Evolutionary conservation across 352 stramenopile genomes (phyloP).

Genomic region (Phytopythium boreale): DNA sequence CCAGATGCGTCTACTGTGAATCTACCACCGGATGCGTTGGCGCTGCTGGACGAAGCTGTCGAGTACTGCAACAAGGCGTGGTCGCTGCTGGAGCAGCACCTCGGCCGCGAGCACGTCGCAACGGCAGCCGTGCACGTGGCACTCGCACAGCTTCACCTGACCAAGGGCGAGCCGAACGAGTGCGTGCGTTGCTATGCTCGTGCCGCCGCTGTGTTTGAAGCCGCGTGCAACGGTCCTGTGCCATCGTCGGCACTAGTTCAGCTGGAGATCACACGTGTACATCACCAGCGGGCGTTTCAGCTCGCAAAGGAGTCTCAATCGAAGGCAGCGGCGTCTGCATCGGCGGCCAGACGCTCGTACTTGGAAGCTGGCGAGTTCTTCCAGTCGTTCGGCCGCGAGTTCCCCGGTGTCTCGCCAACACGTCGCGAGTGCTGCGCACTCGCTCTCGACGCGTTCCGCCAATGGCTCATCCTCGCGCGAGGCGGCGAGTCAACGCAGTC

Average conservation of each 20-base stretch:
- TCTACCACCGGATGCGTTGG: constrained; percentile 11
- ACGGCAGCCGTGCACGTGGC: constrained; percentile 46
- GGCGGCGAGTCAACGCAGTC: background rate
- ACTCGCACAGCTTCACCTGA: constrained; percentile 53
- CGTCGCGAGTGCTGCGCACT: constrained; percentile 55
- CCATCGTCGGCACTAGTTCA: constrained; percentile 53
- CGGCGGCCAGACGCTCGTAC: constrained; percentile 21
- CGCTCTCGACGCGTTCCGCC: constrained; percentile 54
- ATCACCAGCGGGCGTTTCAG: constrained; percentile 22
- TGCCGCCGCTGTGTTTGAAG: constrained; percentile 56
- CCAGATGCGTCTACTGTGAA: background rate
- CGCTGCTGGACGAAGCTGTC: constrained; percentile 56
- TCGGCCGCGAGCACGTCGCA: constrained; percentile 50
- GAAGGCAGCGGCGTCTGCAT: background rate
- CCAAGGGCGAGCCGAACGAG: constrained; percentile 31
- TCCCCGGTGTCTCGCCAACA: constrained; percentile 43
- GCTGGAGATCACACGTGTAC: constrained; percentile 58
- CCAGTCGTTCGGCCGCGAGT: constrained; percentile 52
- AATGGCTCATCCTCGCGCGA: constrained; percentile 29
- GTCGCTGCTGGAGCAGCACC: constrained; percentile 47
- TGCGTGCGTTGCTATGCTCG: constrained; percentile 39
- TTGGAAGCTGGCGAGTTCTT: constrained; percentile 52
- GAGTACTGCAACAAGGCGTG: constrained; percentile 66
- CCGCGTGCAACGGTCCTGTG: constrained; percentile 48
- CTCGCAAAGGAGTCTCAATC: background rate